phyloP scores from a whole-genome alignment of 768 basidiomycete genomes.

The Russula dissimulans region DNA sequence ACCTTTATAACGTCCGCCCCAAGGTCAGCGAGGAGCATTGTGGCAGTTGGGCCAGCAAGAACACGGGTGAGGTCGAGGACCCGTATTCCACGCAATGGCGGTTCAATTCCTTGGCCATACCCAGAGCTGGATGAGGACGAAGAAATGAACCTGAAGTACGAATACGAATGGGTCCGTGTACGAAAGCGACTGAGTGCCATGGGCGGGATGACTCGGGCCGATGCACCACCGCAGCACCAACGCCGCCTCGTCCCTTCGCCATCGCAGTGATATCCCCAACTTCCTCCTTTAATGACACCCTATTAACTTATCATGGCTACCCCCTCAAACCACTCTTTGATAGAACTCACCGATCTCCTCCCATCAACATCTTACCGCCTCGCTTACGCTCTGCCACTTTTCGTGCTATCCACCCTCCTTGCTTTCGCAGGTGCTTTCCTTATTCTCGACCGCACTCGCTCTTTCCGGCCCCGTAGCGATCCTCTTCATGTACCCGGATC shows the following conservation, averaged over 20 bases:
- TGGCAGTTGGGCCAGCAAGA: slow-evolving; percentile 85
- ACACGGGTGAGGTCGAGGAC: slow-evolving; percentile 88
- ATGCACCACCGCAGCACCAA: too few species aligned
- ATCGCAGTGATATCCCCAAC: background rate
- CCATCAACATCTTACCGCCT: slow-evolving; percentile 42
- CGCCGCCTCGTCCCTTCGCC: too few species aligned
- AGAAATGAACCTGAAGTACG: background rate
- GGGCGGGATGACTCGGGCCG: background rate
- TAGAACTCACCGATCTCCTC: slow-evolving; percentile 29
- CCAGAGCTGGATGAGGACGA: background rate
- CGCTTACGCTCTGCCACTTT: slow-evolving; percentile 51
- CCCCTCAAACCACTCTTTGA: background rate
- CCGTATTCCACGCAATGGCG: slow-evolving; percentile 70
- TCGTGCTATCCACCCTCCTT: slow-evolving; percentile 45
- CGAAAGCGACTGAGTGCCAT: background rate
- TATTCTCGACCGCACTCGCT: slow-evolving; percentile 58
- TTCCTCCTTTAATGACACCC: background rate
- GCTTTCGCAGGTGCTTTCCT: slow-evolving; percentile 66
- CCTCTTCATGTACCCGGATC: slow-evolving; percentile 23
- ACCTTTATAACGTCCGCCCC: slow-evolving; percentile 93
- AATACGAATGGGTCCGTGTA: background rate
- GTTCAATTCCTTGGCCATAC: slow-evolving; percentile 45
- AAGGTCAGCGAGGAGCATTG: slow-evolving; percentile 88
- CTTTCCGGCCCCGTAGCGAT: slow-evolving; percentile 41
- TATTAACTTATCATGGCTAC: slow-evolving; percentile 7